Evolutionary conservation across 495 filamentous ascomycete species (phyloP), one percentile per base, ranked within the genome.

Genomic region (Lophium mytilinum): DNA sequence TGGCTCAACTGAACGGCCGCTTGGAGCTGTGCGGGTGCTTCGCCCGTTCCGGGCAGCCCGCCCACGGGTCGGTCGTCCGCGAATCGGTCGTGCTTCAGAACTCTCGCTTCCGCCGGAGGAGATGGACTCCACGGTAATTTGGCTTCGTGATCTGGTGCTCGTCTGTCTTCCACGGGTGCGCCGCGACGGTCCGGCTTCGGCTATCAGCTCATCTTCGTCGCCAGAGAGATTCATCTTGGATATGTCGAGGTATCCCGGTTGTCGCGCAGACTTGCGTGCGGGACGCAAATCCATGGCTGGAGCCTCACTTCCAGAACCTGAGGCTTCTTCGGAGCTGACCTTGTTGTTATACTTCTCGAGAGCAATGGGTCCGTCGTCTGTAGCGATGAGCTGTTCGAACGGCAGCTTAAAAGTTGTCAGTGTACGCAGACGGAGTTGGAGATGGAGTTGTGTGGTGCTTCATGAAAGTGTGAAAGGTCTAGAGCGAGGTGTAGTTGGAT

Each of bases 361-460:
- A 19, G 65, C 69, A 35, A 21, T 50, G 18, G 58, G 49, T 1
- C 71, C 69, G 63, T 67, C 63, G 10, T 70, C 56, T 10, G 64
- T 48, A 3, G 48, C n/a, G 11, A 70, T 46, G 3, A 73, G 63
- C 17, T 65, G 41, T 34, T 69, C 66, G 52, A 71, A 69, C 10
- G 58, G 35, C n/a, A 71, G 39, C 68, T 70, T 37, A n/a, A 58
- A 37, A 33, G 21, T 37, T 58, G 34, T 12, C 9, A 39, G 15
- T 33, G 53, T 3, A n/a, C 1, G 5, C 4, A 24, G 42, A 47
- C 6, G 33, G 37, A 24, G 4, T 51, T 17, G 43, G 37, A 24
- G 4, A 7, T 17, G 43, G 6, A 30, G 24, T 30, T 30, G 24
- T 30, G 24, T 30, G 24, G 24, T 30, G 24, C 6, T 30, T 30